These are phyloP conservation scores for Lactuca saligna DNA, from an alignment of 129 eudicot species.

Conservation along the genomic window DNA sequence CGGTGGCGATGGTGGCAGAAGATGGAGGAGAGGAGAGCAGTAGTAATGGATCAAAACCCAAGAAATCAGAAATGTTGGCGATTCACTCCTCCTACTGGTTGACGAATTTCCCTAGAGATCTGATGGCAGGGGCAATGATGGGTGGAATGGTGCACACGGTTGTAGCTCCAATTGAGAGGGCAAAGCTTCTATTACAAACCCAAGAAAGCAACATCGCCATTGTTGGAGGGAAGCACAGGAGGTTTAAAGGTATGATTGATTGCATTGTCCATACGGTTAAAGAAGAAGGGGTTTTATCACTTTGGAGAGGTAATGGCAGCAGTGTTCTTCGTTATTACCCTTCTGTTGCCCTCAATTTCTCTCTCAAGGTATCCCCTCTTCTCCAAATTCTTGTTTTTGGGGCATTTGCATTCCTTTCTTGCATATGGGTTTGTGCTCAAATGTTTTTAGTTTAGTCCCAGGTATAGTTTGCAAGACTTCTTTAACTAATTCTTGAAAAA, in stretches of 20 bases:
- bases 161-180: conserved; percentile 94
- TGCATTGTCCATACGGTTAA: conserved; percentile 68
- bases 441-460: neutral
- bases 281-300: conserved; percentile 78
- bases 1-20: conserved; percentile 41
- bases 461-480: neutral
- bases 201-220: conserved; percentile 93
- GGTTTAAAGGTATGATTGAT: conserved; percentile 92
- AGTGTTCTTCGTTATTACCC: conserved; percentile 95
- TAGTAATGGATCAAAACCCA: conserved; percentile 2
- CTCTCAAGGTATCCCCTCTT: conserved; percentile 71
- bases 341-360: conserved; percentile 95
- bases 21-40: conserved; percentile 44
- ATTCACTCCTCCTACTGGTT: conserved; percentile 43
- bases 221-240: conserved; percentile 61
- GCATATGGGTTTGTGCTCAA: conserved; percentile 18
- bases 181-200: conserved; percentile 84
- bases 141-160: conserved; percentile 94
- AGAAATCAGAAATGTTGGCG: conserved; percentile 15
- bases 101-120: conserved; percentile 78
- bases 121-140: conserved; percentile 85
- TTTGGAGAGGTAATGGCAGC: conserved; percentile 99
- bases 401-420: conserved; percentile 4
- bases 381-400: neutral
- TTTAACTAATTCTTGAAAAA: neutral